Conservation (phyloP, 208 protist genomes). For the Trypanosoma scelopori region DNA sequence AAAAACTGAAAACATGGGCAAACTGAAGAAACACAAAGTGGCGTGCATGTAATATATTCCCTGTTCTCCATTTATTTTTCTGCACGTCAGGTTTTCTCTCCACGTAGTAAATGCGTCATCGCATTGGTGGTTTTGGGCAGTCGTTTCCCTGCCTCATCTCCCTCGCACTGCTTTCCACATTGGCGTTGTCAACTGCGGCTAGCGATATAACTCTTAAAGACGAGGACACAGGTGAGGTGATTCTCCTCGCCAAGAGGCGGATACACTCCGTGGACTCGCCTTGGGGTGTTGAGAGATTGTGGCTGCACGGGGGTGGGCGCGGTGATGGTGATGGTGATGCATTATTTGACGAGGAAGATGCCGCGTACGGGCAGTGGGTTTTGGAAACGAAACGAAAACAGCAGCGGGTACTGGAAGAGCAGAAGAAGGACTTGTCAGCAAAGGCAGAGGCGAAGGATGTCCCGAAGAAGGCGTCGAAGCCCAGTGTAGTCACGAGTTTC, state of each 20-base stretch:
- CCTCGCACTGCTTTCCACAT: neutral
- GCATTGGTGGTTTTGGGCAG: neutral
- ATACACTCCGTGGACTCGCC: conserved; percentile 18
- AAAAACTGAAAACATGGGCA: too few species aligned
- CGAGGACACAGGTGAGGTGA: conserved; percentile 10
- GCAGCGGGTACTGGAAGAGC: neutral
- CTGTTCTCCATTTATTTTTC: too few species aligned
- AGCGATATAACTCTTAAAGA: neutral
- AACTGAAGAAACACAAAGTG: too few species aligned
- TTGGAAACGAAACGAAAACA: conserved; percentile 4
- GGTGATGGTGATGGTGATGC: conserved; percentile 26
- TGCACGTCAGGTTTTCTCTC: neutral
- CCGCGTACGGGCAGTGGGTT: conserved; percentile 37
- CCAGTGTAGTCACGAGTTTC: neutral
- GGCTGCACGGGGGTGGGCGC: conserved; percentile 36
- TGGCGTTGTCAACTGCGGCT: neutral
- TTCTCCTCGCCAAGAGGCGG: conserved; percentile 14
- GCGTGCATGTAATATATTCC: too few species aligned
- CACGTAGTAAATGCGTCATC: too few species aligned
- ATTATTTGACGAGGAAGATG: conserved; percentile 61
- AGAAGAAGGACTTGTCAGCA: neutral
- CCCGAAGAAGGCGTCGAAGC: neutral
- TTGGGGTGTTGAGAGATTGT: conserved; percentile 24
- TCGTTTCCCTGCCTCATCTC: neutral
- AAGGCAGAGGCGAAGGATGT: conserved; percentile 9